Evolutionary conservation across 352 stramenopile genomes (phyloP).

Genomic region (Peronospora farinosa): DNA sequence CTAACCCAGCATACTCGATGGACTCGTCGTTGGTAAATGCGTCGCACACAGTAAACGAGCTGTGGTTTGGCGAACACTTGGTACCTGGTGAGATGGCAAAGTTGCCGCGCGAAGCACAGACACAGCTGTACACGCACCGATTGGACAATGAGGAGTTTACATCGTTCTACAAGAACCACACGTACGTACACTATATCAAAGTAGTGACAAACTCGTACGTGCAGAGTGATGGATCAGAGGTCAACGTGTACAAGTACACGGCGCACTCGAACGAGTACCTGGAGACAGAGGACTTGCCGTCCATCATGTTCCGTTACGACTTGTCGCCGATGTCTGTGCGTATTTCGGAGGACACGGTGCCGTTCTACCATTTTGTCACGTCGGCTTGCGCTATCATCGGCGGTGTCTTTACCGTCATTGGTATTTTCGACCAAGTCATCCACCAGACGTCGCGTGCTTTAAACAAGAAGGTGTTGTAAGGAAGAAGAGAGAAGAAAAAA

Average conservation of each 20-base stretch:
- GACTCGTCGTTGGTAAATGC: conserved; percentile 88
- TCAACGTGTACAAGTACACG: conserved; percentile 89
- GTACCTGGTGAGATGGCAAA: conserved; percentile 42
- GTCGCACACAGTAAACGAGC: conserved; percentile 92
- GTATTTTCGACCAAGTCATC: conserved; percentile 88
- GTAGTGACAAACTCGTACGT: conserved; percentile 92
- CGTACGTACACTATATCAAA: conserved; percentile 99
- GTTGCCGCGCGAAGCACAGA: conserved; percentile 85
- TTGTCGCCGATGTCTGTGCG: conserved; percentile 91
- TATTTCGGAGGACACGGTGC: conserved; percentile 88
- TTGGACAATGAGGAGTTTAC: conserved; percentile 90
- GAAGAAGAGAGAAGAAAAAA: not conserved
- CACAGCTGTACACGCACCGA: conserved; percentile 90
- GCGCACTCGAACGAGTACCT: conserved; percentile 86
- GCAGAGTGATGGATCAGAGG: conserved; percentile 43
- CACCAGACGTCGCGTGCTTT: conserved; percentile 79
- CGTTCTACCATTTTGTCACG: conserved; percentile 95
- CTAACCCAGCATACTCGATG: conserved; percentile 92
- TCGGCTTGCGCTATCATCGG: conserved; percentile 93
- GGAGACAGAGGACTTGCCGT: conserved; percentile 79
- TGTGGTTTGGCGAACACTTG: conserved; percentile 91
- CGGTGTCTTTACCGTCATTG: conserved; percentile 93
- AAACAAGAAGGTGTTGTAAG: conserved; percentile 88
- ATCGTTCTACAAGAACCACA: conserved; percentile 91
- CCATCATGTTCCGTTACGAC: conserved; percentile 89